phyloP scores from a whole-genome alignment of 2,329 filamentous ascomycete genomes.

The Colletotrichum sp. region DNA sequence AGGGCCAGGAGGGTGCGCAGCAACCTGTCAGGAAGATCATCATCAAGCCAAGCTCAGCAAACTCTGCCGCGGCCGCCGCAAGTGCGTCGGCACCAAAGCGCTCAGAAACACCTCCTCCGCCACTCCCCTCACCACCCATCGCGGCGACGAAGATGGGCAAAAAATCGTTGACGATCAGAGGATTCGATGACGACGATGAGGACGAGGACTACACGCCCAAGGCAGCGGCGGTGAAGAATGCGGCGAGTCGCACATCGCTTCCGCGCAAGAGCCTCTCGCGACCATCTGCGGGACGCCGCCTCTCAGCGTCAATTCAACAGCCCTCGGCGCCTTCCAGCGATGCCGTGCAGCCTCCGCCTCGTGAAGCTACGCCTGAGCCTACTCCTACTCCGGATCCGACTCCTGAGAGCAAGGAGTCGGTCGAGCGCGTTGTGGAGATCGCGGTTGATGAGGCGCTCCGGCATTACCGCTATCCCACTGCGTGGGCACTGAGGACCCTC shows the following conservation, averaged over 20 bases:
- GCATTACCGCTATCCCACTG: slow-evolving; percentile 64
- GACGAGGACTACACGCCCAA: slow-evolving; percentile 14
- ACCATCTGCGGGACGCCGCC: slow-evolving; percentile 13
- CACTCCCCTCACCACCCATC: slow-evolving; percentile 10
- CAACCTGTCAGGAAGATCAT: slow-evolving; percentile 48
- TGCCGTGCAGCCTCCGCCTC: slow-evolving; percentile 11
- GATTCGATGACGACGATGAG: slow-evolving; percentile 17
- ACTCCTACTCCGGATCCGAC: not conserved
- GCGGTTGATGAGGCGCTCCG: slow-evolving; percentile 65
- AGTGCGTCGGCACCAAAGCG: slow-evolving; percentile 8
- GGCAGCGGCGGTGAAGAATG: slow-evolving; percentile 4
- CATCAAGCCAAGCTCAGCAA: slow-evolving; percentile 38
- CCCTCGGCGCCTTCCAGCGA: slow-evolving; percentile 9
- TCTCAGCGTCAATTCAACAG: slow-evolving; percentile 12
- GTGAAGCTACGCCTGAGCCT: not conserved
- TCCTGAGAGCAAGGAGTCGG: slow-evolving; percentile 43
- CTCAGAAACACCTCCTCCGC: slow-evolving; percentile 14
- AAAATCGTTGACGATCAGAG: slow-evolving; percentile 9
- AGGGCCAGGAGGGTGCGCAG: slow-evolving; percentile 29
- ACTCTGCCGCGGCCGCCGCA: slow-evolving; percentile 19
- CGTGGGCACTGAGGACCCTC: slow-evolving; percentile 63
- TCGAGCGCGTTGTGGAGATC: slow-evolving; percentile 58
- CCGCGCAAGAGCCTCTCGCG: slow-evolving; percentile 21
- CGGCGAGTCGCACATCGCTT: slow-evolving; percentile 5
- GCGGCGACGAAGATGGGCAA: not conserved